A percentile compares a stretch with the other conserved stretches of the same genome.
Conservation (phyloP, 2,329 filamentous ascomycete species). For the Cladophialophora carrionii region DNA sequence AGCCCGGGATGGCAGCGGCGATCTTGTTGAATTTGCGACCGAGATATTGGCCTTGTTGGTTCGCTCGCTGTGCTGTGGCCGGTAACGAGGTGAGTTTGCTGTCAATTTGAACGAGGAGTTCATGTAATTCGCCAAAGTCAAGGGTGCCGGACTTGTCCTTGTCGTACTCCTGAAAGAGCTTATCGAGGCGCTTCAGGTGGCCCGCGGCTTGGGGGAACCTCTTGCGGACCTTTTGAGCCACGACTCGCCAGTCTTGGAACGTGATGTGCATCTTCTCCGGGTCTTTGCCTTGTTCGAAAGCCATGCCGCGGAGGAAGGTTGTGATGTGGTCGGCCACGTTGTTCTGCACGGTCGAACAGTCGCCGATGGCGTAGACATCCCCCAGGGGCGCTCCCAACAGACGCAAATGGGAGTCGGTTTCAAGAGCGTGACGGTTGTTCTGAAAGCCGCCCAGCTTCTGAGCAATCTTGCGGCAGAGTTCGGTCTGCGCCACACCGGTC, state of each 20-base stretch:
- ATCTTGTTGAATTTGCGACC: slow-evolving; percentile 93
- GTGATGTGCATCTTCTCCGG: slow-evolving; percentile 84
- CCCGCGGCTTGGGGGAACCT: slow-evolving; percentile 88
- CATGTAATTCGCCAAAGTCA: slow-evolving; percentile 87
- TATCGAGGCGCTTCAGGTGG: slow-evolving; percentile 86
- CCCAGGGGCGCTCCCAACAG: slow-evolving; percentile 85
- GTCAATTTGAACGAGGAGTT: slow-evolving; percentile 90
- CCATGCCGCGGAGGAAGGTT: slow-evolving; percentile 82
- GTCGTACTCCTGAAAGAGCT: slow-evolving; percentile 89
- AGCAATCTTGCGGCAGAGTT: slow-evolving; percentile 76
- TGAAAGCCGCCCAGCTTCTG: slow-evolving; percentile 75
- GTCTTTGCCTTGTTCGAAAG: slow-evolving; percentile 89
- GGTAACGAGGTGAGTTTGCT: slow-evolving; percentile 91
- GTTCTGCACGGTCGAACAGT: slow-evolving; percentile 96
- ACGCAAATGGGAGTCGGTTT: slow-evolving; percentile 91
- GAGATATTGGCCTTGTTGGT: slow-evolving; percentile 93
- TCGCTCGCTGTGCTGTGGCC: slow-evolving; percentile 91
- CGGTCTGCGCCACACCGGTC: slow-evolving; percentile 85
- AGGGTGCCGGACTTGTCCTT: slow-evolving; percentile 90
- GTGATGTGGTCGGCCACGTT: slow-evolving; percentile 91
- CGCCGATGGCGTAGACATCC: slow-evolving; percentile 94
- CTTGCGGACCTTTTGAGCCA: slow-evolving; percentile 80
- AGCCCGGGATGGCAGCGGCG: slow-evolving; percentile 72
- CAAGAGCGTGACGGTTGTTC: slow-evolving; percentile 86
- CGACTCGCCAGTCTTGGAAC: slow-evolving; percentile 83